Conservation (phyloP, 106 monocot species). For the Acanthochlamys bracteata region DNA sequence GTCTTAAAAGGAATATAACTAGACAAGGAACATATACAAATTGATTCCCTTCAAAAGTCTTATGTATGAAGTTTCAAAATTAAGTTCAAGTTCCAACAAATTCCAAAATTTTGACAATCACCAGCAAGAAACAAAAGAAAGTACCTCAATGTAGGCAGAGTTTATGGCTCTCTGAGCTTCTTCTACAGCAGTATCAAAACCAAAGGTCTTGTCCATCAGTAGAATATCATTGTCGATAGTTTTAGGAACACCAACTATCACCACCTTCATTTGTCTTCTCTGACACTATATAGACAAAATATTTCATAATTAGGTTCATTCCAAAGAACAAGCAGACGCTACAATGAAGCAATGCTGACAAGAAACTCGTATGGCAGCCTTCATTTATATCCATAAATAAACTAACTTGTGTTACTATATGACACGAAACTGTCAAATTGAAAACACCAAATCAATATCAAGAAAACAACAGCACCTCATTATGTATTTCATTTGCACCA, state of each 20-base stretch:
- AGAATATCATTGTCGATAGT: conserved; percentile 94
- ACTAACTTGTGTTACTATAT: too few species aligned
- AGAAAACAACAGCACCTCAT: conserved; percentile 40
- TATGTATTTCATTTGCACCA: conserved; percentile 72
- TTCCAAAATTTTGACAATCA: too few species aligned
- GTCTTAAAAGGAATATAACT: too few species aligned
- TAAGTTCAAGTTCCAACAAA: too few species aligned
- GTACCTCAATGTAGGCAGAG: conserved; percentile 95
- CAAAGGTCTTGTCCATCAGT: conserved; percentile 87
- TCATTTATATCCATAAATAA: too few species aligned
- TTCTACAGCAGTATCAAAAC: conserved; percentile 87
- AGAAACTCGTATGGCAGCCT: neutral
- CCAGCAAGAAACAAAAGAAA: neutral
- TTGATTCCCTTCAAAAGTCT: too few species aligned
- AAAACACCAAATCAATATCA: too few species aligned
- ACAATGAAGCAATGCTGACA: neutral
- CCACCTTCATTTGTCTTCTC: conserved; percentile 53
- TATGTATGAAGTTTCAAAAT: too few species aligned
- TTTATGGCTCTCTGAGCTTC: conserved; percentile 89
- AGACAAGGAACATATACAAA: too few species aligned
- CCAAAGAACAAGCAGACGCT: too few species aligned
- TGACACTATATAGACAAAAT: conserved; percentile 37
- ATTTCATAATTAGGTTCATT: too few species aligned
- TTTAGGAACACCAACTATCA: conserved; percentile 76
- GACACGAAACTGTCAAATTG: too few species aligned